Evolutionary conservation across 2,329 filamentous ascomycete genomes (phyloP), one percentile per base, ranked within the genome.

Genomic region (Ceratocystis ficicola): DNA sequence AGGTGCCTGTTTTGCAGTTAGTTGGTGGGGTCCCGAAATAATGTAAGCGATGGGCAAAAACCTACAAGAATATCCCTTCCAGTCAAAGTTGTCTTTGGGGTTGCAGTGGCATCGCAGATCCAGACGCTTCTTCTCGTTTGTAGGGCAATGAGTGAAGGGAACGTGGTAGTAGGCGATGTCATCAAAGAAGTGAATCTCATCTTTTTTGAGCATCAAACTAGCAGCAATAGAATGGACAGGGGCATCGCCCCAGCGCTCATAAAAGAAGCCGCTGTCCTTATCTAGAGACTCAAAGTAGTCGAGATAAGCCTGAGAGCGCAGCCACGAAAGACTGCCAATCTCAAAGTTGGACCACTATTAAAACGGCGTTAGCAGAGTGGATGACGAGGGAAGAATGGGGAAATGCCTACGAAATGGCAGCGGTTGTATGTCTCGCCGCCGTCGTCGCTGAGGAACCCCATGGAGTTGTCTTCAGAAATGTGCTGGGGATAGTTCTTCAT

Each of bases 161-260:
- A 96, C 89, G 74, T 99, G 94, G 77, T 91, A 96, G 77, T 99
- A 99, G 68, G 90, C 93, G 72, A 99, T 99, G 73, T 99, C 93
- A 76, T 99, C 90, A 81, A 97, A 99, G 80, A 99, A 99, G 76
- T 99, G 94, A 69, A 99, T 86, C 75, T 99, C 86, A 62, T 94
- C 88, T 79, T 95, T 96, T 76, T 89, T 87, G 69, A 99, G 81
- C 76, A 97, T 83, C 50, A 99, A 79, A 68, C 83, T 83, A 2
- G 94, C 94, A 15, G 90, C 94, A 70, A 99, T 96, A n/a, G 93
- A 96, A 78, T 99, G 94, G 5, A 99, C 90, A 0, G 94, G 94
- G 5, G 94, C 94, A 76, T 99, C 93, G 68, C 93, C 93, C 93
- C 93, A 99, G 72, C 93, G 87, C 77, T 99, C 94, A 76, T 97